Percentiles rank a stretch among this genome's conserved stretches.
Conservation (phyloP, 2,329 filamentous ascomycete genomes). For the Epichloe aotearoae region DNA sequence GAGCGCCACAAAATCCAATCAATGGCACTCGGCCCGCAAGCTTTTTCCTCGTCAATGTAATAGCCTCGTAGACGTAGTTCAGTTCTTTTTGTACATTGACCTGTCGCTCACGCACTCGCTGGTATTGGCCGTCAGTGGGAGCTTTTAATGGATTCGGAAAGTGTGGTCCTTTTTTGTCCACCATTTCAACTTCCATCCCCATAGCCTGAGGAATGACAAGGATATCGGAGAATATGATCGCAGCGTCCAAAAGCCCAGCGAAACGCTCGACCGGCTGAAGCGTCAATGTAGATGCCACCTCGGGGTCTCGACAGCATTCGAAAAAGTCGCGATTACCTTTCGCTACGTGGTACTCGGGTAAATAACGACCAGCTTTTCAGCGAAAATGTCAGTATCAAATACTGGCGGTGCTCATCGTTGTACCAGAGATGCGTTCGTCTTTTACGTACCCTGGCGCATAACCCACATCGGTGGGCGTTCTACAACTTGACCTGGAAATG, state of each 20-base stretch:
- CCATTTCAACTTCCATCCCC: conserved; percentile 98
- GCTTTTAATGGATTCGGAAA: conserved; percentile 75
- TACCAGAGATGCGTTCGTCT: background rate
- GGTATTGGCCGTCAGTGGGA: conserved; percentile 75
- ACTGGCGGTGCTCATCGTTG: background rate
- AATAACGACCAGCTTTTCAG: conserved; percentile 72
- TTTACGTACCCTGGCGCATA: conserved; percentile 79
- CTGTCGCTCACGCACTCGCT: conserved; percentile 56
- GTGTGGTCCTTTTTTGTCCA: conserved; percentile 91
- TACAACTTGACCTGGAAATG: conserved; percentile 64
- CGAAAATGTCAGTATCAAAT: background rate
- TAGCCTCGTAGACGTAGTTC: conserved; percentile 91
- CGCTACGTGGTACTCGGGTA: conserved; percentile 93
- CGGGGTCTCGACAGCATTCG: conserved; percentile 86
- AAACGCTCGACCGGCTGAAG: conserved; percentile 91
- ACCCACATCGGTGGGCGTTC: conserved; percentile 96
- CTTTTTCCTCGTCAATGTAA: conserved; percentile 81
- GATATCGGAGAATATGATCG: conserved; percentile 98
- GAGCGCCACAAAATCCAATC: conserved; percentile 92
- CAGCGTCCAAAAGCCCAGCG: conserved; percentile 79
- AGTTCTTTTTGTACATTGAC: conserved; percentile 80
- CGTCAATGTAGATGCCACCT: conserved; percentile 85
- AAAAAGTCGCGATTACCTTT: conserved; percentile 96
- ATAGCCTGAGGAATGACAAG: conserved; percentile 95
- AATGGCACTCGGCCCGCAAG: conserved; percentile 77